A percentile compares a stretch with the other conserved stretches of the same genome.
Evolutionary conservation across 169 alveolate species (phyloP).

Genomic region (Eimeria falciformis): DNA sequence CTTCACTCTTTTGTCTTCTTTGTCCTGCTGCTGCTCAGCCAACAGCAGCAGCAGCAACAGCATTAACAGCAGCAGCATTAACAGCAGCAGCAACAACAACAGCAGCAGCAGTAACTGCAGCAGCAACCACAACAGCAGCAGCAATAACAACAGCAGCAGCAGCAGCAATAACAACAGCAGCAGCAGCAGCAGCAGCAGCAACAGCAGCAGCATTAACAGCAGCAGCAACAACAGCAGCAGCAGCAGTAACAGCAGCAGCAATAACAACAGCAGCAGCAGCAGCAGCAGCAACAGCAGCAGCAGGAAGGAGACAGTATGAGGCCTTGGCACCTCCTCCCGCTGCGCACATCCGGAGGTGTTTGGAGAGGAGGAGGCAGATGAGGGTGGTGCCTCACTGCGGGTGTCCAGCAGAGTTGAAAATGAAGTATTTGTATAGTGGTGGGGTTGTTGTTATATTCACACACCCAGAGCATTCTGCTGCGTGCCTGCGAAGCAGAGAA

Average conservation of each 20-base stretch:
- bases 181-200: background rate
- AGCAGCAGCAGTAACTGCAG: background rate
- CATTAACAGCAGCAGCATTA: background rate
- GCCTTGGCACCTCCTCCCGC: background rate
- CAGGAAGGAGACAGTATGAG: too few species aligned
- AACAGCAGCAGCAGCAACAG: background rate
- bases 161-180: background rate
- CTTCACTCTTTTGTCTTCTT: too few species aligned
- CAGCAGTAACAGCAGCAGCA: background rate
- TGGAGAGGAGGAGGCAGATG: background rate
- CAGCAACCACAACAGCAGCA: background rate
- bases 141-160: background rate
- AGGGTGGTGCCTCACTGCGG: constrained; percentile 2
- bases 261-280: background rate
- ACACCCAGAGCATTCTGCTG: background rate
- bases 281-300: constrained; percentile 3
- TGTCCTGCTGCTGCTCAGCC: background rate
- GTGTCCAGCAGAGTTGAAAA: background rate
- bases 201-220: background rate
- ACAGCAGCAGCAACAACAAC: background rate
- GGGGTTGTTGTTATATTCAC: background rate
- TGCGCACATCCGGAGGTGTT: background rate
- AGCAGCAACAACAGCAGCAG: background rate
- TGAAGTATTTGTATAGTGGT: background rate
- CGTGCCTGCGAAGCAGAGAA: background rate